These are phyloP conservation scores for Pichia sp. DNA, from an alignment of 1,139 yeast genomes.

Conservation along the genomic window DNA sequence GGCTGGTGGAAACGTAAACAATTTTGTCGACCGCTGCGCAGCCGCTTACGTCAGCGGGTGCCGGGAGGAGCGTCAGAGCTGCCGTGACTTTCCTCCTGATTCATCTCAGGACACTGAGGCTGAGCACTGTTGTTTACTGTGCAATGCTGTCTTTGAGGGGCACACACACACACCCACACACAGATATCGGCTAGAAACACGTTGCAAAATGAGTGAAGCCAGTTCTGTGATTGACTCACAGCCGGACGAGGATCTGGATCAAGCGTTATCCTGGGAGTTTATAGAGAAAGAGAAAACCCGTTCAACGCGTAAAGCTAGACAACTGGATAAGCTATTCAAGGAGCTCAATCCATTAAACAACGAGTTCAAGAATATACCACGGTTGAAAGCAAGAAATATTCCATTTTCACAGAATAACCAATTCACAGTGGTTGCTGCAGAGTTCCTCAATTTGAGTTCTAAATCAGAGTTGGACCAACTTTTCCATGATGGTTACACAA, in stretches of 20 bases:
- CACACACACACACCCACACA: no score
- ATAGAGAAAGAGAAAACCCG: slow-evolving; percentile 12
- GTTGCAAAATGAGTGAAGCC: slow-evolving; percentile 1
- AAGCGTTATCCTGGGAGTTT: slow-evolving; percentile 20
- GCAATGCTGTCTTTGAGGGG: neutral
- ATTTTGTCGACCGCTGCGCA: neutral
- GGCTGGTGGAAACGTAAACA: no score
- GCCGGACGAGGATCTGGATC: slow-evolving; percentile 14
- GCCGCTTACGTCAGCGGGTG: neutral
- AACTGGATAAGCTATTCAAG: slow-evolving; percentile 11
- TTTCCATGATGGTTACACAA: slow-evolving; percentile 23
- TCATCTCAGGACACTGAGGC: no score
- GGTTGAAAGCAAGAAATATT: slow-evolving; percentile 21
- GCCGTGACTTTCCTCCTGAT: no score
- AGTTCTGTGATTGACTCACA: slow-evolving; percentile 17
- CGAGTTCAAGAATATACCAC: slow-evolving; percentile 20
- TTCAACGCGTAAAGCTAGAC: slow-evolving; percentile 17
- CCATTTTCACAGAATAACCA: slow-evolving; percentile 33
- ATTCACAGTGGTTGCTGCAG: slow-evolving; percentile 33
- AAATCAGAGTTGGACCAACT: slow-evolving; percentile 26
- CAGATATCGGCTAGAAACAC: no score
- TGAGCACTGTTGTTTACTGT: no score
- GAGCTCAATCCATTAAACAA: slow-evolving; percentile 21
- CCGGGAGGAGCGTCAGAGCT: no score
- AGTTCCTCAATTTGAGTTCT: slow-evolving; percentile 28